Base-by-base conservation (phyloP, 805 yeast genomes). In the Komagataella phaffii region DNA sequence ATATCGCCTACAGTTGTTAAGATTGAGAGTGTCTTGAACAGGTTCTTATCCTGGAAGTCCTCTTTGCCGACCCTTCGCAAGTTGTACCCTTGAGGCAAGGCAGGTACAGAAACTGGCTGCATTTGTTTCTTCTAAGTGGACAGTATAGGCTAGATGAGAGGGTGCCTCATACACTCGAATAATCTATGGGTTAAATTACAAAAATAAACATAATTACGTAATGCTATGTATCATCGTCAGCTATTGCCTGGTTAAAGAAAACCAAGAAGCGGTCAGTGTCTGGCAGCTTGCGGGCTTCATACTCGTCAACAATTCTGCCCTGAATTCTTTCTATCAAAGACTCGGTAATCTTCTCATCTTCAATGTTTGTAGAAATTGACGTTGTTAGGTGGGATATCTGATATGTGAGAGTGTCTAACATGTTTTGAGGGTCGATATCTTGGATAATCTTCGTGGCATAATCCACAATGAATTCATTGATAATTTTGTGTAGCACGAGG, bases 1-100 rank as follows among this genome's bases (percentile, higher is more conserved):
- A 93, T 74, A 5, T 77, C 74, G 0, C 98, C 99, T 3, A 93
- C 96, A 0, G 85, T 79, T 8, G 98, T 93, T 56, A 91, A 72
- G 3, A 77, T 85, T 10, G 71, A 64, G 48, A 93, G 69, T 0
- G 87, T 80, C 30, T 75, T 76, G 23, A 84, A 68, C 7, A 82
- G 83, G 10, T 84, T 81, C n/a, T 77, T 75, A 43, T 68, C 64
- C 14, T 8, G 12, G 62, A 74, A 81, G 65, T 90, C 97, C 0
- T 69, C 58, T 6, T 63, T 56, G 52, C 70, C 64, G 21, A 86
- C 64, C 24, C 80, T 72, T 58, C 96, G 76, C 51, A 89, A 69
- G 1, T 67, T 63, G 68, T 85, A 89, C 1, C 85, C 89, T n/a
- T 65, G 69, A n/a, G 90, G 89, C 24, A 79, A 63, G 12, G 48